These are phyloP conservation scores for Exophiala calicioides DNA, from an alignment of 2,329 filamentous ascomycete genomes.

Conservation along the genomic window DNA sequence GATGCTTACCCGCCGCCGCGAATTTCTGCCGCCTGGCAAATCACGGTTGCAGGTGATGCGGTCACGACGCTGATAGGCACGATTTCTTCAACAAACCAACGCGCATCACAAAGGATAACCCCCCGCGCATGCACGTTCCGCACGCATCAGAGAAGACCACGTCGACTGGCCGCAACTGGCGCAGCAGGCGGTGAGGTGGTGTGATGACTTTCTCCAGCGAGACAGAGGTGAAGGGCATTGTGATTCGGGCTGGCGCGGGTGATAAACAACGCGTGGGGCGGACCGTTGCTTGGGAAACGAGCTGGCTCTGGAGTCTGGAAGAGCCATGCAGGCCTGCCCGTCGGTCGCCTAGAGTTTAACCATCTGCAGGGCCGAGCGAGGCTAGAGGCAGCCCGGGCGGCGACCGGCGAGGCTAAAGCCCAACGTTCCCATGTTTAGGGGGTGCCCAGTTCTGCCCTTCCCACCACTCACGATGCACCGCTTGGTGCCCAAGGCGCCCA, in stretches of 20 bases:
- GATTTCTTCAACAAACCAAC: constrained; percentile 17
- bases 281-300: constrained; percentile 25
- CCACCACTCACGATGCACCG: too few relatives aligned
- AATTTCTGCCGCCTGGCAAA: constrained; percentile 20
- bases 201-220: constrained; percentile 15
- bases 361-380: too few relatives aligned
- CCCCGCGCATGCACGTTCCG: background rate
- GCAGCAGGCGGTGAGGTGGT: constrained; percentile 20
- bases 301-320: too few relatives aligned
- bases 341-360: too few relatives aligned
- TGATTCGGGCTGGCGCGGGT: constrained; percentile 3
- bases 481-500: too few relatives aligned
- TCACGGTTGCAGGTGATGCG: constrained; percentile 9
- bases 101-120: constrained; percentile 9
- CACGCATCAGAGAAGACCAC: constrained; percentile 20
- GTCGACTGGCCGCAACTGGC: constrained; percentile 8
- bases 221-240: constrained; percentile 6
- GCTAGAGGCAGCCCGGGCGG: too few relatives aligned
- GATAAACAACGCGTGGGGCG: constrained; percentile 25
- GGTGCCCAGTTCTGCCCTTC: too few relatives aligned
- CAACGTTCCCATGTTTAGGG: too few relatives aligned
- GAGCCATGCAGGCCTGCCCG: too few relatives aligned
- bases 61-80: constrained; percentile 24
- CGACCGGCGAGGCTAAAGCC: too few relatives aligned
- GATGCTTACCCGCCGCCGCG: constrained; percentile 9